Percentiles rank a stretch among this genome's conserved stretches.
Evolutionary conservation across 768 basidiomycete genomes (phyloP).

Genomic region (Phlebiopsis gigantea): DNA sequence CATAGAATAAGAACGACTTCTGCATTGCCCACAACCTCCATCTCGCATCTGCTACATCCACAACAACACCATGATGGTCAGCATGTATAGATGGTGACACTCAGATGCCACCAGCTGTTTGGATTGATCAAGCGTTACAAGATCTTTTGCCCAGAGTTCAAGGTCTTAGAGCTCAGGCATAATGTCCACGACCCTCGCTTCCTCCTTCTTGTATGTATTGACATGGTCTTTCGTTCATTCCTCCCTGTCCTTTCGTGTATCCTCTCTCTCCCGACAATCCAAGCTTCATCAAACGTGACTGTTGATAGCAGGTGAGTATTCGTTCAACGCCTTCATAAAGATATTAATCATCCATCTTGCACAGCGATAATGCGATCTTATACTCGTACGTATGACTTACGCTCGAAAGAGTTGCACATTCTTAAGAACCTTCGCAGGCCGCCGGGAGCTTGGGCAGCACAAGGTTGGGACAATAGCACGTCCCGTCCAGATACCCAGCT

Average conservation of each 20-base stretch:
- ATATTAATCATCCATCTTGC: not conserved
- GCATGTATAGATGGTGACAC: not conserved
- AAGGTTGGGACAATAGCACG: too few species aligned
- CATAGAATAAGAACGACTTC: not conserved
- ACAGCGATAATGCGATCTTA: not conserved
- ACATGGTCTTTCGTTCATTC: not conserved
- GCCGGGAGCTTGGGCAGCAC: not conserved
- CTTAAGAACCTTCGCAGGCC: too few species aligned
- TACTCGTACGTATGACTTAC: conserved; percentile 1
- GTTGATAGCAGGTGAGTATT: conserved; percentile 4
- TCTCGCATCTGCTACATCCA: not conserved
- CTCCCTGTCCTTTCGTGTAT: conserved; percentile 7
- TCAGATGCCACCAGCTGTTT: not conserved
- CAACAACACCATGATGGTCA: not conserved
- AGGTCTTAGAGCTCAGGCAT: not conserved
- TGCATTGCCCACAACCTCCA: not conserved
- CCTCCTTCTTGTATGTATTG: not conserved
- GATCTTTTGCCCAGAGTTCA: not conserved
- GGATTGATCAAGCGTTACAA: not conserved
- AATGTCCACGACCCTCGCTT: not conserved
- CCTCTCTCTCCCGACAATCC: not conserved
- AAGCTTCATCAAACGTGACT: not conserved
- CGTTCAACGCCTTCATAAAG: not conserved
- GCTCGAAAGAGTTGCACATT: too few species aligned
- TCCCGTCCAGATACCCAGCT: not conserved